Base-by-base conservation (phyloP, 2,329 filamentous ascomycete species). In the Pseudogymnoascus sp. region DNA sequence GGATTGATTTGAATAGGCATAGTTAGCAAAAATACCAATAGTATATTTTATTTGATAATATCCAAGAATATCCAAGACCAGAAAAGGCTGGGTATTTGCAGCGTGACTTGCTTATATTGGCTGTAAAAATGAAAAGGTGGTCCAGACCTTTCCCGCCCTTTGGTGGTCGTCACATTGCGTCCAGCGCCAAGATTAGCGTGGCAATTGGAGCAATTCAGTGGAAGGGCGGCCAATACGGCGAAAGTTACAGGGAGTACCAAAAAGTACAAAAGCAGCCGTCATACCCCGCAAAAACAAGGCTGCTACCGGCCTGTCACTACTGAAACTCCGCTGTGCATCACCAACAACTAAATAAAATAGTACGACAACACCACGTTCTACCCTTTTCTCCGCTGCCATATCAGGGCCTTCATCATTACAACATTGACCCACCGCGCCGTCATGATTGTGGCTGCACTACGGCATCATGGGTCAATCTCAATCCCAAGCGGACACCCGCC, bases 391-490 rank as follows among this genome's bases (percentile, higher is more conserved):
- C 13, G 25, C 21, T 48, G 45, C 25, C 45, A 52, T 31, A 52
- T 8, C 27, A 31, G 27, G 27, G 45, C 45, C 45, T 13, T 52
- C 45, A 31, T 15, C 9, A 7, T 18, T 52, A 8, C 13, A 10
- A 31, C 8, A 52, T 52, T 52, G 45, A 31, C 45, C 45, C 5
- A 31, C 45, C 4, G 45, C 27, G 45, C 45, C 45, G 45, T 12
- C 45, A 52, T 52, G 45, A 52, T 52, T 52, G 4, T 52, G 45
- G 45, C 45, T 27, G 31, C 31, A 52, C 27, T 52, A 36, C 36
- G 29, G 45, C 59, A 71, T 25, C 42, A 73, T 73, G 72, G 72
- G 72, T 39, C 71, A 73, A 68, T 67, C 62, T 65, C 71, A 73
- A 63, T 73, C 72, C 35, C 65, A 60, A 45, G 68, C 65, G 29